Conservation (phyloP, 1,284 basidiomycete genomes). For the Neonothopanus nambi region DNA sequence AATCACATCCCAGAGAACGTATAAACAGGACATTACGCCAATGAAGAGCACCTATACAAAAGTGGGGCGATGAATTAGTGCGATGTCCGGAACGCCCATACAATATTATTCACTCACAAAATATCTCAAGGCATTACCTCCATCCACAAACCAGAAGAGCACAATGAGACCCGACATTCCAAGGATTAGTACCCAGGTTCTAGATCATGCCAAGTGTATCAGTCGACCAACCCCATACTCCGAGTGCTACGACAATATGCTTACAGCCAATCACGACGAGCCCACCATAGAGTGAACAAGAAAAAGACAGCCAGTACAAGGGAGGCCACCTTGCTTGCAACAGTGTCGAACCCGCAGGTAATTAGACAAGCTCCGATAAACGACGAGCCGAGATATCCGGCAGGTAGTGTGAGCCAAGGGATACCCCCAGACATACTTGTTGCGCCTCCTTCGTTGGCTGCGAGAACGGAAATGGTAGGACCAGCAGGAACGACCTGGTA, state of each 20-base stretch:
- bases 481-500: constrained; percentile 18
- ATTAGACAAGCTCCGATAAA: constrained; percentile 84
- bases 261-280: constrained; percentile 77
- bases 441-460: constrained; percentile 90
- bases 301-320: constrained; percentile 86
- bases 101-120: constrained; percentile 51
- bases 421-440: constrained; percentile 95
- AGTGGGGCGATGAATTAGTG: no score
- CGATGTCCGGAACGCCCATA: not conserved
- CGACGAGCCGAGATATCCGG: constrained; percentile 91
- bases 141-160: constrained; percentile 84
- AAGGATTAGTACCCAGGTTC: constrained; percentile 73
- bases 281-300: constrained; percentile 93
- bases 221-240: not conserved
- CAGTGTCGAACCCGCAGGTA: constrained; percentile 91
- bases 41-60: not conserved
- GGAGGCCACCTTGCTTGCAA: constrained; percentile 89
- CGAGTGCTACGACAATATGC: constrained; percentile 28
- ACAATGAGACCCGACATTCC: constrained; percentile 77
- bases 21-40: constrained; percentile 93
- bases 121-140: constrained; percentile 70
- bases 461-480: constrained; percentile 22
- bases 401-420: constrained; percentile 81
- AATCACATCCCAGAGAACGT: constrained; percentile 85
- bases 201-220: constrained; percentile 25